Evolutionary conservation across 176 grass and related monocot species (phyloP), one percentile per base, ranked within the genome.

Genomic region (Guadua angustifolia): DNA sequence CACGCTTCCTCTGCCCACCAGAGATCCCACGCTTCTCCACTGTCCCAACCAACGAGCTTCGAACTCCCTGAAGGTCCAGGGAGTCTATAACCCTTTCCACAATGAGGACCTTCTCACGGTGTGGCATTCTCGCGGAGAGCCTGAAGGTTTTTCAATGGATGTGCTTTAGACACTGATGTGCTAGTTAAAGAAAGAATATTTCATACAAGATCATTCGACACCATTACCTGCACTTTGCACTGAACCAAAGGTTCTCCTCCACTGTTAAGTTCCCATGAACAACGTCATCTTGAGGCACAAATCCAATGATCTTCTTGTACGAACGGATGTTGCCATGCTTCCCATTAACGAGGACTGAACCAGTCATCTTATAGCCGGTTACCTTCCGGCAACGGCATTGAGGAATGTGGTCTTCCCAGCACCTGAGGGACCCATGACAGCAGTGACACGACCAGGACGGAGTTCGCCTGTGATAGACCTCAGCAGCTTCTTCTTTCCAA

Each of bases 201-300:
- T 57, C 6, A 9, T 69, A 36, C 21, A 0, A 49, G 39, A 84
- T 7, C 21, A 50, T 81, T 91, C 42, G 0, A 36, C 43, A 84
- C 9, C 18, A 64, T 86, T 93, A 98, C 95, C 95, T 98, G 95
- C 95, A 98, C 63, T 90, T 94, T 77, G 95, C 95, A 45, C 92
- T 98, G 87, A 98, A 98, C 92, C 95, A 93, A 76, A 98, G 90
- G 68, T 98, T 98, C 78, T 97, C 95, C 86, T 97, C 95, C 0
- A 97, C 95, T 40, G 95, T 94, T 69, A 97, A 91, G 85, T 97
- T 86, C 32, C 95, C 95, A 77, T 97, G 95, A 86, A 97, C 95
- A 63, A 97, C 83, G 59, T 97, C 95, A 77, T 97, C 95, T 75
- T 97, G 95, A 61, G 95, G 95, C 44, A 97, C 95, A 84, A 97